These are phyloP conservation scores for Naegleria gruberi DNA, from an alignment of 208 protist species.

Conservation along the genomic window DNA sequence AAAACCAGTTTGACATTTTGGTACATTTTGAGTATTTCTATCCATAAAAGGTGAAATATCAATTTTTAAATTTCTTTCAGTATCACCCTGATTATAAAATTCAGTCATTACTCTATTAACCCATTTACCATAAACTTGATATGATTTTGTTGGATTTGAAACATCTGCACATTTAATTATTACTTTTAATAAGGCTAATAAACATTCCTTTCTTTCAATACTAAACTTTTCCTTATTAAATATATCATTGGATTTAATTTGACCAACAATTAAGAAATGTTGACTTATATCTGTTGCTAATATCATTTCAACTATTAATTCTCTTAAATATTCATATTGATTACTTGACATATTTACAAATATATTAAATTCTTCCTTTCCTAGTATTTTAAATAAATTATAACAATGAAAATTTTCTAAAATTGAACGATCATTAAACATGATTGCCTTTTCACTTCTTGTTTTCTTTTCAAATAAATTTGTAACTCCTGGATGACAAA, in stretches of 20 bases:
- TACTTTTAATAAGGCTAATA: constrained; percentile 5
- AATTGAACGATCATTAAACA: constrained; percentile 36
- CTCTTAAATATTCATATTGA: constrained; percentile 18
- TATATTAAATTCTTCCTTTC: constrained; percentile 13
- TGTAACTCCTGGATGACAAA: constrained; percentile 38
- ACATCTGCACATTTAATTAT: constrained; percentile 35
- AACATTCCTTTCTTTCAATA: neutral
- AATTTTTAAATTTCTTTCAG: constrained; percentile 21
- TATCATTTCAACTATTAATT: constrained; percentile 18
- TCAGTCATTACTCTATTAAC: constrained; percentile 22
- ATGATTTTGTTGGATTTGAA: constrained; percentile 24
- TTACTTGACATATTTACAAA: neutral
- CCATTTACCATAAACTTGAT: constrained; percentile 26
- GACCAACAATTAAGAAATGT: constrained; percentile 28
- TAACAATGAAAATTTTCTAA: constrained; percentile 31
- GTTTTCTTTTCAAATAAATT: constrained; percentile 29
- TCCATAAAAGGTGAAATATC: constrained; percentile 30
- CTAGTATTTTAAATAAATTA: constrained; percentile 15
- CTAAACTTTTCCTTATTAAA: neutral
- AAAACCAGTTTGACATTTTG: constrained; percentile 17
- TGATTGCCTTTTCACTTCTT: constrained; percentile 9
- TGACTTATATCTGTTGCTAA: constrained; percentile 35
- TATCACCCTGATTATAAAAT: constrained; percentile 33
- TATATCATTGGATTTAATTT: constrained; percentile 19
- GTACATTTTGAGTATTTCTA: neutral